These are phyloP conservation scores for Candida glaebosa DNA, from an alignment of 805 yeast species.

Conservation along the genomic window DNA sequence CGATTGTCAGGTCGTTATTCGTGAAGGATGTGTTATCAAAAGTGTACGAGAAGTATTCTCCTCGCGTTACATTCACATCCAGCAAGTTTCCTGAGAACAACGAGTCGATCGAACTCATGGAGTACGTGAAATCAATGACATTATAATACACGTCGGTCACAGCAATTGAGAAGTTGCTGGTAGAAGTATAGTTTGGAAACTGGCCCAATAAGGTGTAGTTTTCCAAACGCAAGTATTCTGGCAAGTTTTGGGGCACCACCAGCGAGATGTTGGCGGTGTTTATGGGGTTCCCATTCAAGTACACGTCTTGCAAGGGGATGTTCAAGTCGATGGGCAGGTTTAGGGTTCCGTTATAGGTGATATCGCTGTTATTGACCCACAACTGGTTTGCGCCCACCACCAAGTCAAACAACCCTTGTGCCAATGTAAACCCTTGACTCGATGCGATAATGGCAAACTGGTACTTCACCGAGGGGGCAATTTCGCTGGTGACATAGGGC, in stretches of 20 bases:
- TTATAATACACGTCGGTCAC: conserved; percentile 61
- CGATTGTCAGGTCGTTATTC: conserved; percentile 47
- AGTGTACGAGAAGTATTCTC: conserved; percentile 54
- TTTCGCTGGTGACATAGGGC: conserved; percentile 77
- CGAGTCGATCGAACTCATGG: conserved; percentile 49
- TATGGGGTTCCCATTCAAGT: conserved; percentile 58
- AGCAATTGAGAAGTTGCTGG: conserved; percentile 49
- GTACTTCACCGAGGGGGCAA: conserved; percentile 82
- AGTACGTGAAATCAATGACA: conserved; percentile 54
- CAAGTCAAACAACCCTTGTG: conserved; percentile 64
- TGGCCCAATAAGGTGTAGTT: conserved; percentile 50
- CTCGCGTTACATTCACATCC: conserved; percentile 66
- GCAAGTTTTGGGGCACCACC: conserved; percentile 50
- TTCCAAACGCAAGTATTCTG: conserved; percentile 53
- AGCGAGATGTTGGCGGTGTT: conserved; percentile 50
- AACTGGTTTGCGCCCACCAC: conserved; percentile 87
- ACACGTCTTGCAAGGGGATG: conserved; percentile 63
- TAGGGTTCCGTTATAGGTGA: conserved; percentile 64
- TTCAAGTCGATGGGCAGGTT: conserved; percentile 50
- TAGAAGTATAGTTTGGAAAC: conserved; percentile 46
- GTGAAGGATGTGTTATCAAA: conserved; percentile 56
- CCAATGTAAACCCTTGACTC: conserved; percentile 73
- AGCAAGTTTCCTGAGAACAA: conserved; percentile 55
- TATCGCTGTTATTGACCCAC: conserved; percentile 49
- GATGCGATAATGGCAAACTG: conserved; percentile 74